Percentiles rank a stretch among this genome's conserved stretches.
phyloP scores from a whole-genome alignment of 352 stramenopile genomes.

The Pythium rishiriense region DNA sequence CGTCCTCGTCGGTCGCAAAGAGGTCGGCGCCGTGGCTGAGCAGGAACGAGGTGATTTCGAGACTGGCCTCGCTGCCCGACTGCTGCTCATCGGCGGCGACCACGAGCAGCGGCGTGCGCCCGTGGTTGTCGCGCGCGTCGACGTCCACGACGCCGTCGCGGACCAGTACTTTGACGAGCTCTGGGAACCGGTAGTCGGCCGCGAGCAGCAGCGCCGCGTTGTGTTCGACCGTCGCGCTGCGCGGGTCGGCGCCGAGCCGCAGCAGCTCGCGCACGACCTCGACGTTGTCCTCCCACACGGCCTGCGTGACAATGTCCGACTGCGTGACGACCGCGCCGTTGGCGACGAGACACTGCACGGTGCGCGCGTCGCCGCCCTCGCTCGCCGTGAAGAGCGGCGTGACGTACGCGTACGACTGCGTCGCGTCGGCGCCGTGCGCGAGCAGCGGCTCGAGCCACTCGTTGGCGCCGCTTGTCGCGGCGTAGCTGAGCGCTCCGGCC shows the following conservation, averaged over 20 bases:
- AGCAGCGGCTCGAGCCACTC: conserved; percentile 1
- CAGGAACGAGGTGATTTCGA: not conserved
- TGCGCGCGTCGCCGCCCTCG: not conserved
- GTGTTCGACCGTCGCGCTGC: not conserved
- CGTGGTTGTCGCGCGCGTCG: not conserved
- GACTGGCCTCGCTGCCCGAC: not conserved
- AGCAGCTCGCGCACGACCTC: conserved; percentile 5
- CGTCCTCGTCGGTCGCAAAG: not conserved
- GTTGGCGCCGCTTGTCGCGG: not conserved
- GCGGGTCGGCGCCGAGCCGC: not conserved
- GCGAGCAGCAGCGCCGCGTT: not conserved
- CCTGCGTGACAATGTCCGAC: not conserved
- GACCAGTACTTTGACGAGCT: conserved; percentile 1
- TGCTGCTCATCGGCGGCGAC: not conserved
- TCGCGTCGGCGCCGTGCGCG: conserved; percentile 12
- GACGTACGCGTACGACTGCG: conserved; percentile 1
- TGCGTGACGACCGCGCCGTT: conserved; percentile 2
- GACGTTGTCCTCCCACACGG: not conserved
- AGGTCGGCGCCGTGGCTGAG: not conserved
- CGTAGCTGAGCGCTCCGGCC: not conserved
- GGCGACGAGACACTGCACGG: not conserved
- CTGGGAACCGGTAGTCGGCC: not conserved
- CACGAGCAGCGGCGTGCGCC: not conserved
- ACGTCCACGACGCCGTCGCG: conserved; percentile 4
- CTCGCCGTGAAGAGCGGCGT: conserved; percentile 1